Percentiles rank a stretch among this genome's conserved stretches.
phyloP scores from a whole-genome alignment of 768 basidiomycete genomes.

The Auriscalpium orientale region DNA sequence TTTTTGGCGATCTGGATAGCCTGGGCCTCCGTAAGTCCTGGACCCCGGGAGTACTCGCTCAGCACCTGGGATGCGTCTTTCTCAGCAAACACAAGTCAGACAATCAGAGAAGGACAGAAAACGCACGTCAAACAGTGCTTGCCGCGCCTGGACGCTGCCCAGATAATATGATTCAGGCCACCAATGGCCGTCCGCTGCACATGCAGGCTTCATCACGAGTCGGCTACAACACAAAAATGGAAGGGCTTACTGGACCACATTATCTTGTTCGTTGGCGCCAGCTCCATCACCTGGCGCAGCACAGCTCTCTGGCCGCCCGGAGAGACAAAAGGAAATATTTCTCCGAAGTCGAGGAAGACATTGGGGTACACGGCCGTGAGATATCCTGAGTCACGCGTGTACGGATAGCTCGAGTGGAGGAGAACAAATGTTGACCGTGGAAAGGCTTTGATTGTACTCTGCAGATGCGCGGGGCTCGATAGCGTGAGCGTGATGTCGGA shows the following conservation, averaged over 20 bases:
- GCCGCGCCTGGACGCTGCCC: slow-evolving; percentile 54
- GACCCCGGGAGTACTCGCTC: slow-evolving; percentile 35
- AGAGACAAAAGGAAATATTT: slow-evolving; percentile 66
- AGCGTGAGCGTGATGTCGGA: slow-evolving; percentile 52
- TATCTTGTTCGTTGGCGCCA: slow-evolving; percentile 71
- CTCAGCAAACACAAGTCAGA: not conserved
- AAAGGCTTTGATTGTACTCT: slow-evolving; percentile 58
- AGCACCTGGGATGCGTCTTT: slow-evolving; percentile 40
- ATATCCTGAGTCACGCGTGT: slow-evolving; percentile 71
- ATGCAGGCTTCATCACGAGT: slow-evolving; percentile 1
- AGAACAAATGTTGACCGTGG: slow-evolving; percentile 57
- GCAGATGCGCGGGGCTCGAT: slow-evolving; percentile 60
- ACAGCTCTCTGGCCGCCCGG: slow-evolving; percentile 52
- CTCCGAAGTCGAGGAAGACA: slow-evolving; percentile 75
- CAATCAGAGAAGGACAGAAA: not conserved
- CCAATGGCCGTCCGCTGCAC: slow-evolving; percentile 55
- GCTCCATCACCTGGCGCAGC: slow-evolving; percentile 58
- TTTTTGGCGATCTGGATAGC: slow-evolving; percentile 47
- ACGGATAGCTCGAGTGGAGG: slow-evolving; percentile 74
- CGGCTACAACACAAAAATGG: not conserved
- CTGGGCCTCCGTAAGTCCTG: slow-evolving; percentile 46
- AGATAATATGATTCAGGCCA: slow-evolving; percentile 78
- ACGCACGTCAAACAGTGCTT: slow-evolving; percentile 50
- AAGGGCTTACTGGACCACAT: slow-evolving; percentile 65
- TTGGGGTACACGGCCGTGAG: slow-evolving; percentile 64